Conservation (phyloP, 169 alveolate species). For the Plasmodium fragile region DNA sequence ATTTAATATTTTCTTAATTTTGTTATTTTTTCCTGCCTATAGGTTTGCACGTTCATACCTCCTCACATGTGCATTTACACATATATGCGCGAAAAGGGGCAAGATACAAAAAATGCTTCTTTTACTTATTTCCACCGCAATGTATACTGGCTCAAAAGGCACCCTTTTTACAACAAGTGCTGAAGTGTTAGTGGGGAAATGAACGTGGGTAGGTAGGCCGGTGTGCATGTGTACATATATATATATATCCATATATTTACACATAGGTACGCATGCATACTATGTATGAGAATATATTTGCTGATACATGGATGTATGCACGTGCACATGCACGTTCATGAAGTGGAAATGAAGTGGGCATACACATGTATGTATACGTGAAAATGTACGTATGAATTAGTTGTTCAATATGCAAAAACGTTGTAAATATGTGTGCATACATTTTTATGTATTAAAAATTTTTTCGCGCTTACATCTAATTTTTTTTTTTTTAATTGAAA, state of each 20-base stretch:
- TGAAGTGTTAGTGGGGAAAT: constrained; percentile 22
- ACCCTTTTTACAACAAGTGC: constrained; percentile 29
- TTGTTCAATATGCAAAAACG: constrained; percentile 25
- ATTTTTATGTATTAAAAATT: constrained; percentile 64
- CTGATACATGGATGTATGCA: constrained; percentile 1
- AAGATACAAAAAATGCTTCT: constrained; percentile 27
- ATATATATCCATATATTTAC: background rate
- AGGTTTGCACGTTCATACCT: background rate
- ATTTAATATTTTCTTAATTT: constrained; percentile 15
- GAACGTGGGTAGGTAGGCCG: background rate
- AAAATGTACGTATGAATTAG: constrained; percentile 38
- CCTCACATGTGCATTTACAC: constrained; percentile 11
- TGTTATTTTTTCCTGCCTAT: constrained; percentile 22
- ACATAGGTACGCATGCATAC: background rate
- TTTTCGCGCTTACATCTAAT: constrained; percentile 18
- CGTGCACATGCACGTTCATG: constrained; percentile 2
- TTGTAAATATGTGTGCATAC: background rate
- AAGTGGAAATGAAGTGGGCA: constrained; percentile 11
- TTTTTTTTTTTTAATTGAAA: constrained; percentile 66
- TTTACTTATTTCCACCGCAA: constrained; percentile 42
- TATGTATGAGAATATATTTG: constrained; percentile 6
- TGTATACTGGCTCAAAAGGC: constrained; percentile 12
- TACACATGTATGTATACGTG: constrained; percentile 4
- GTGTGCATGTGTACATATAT: background rate
- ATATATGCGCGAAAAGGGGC: constrained; percentile 18